Conservation (phyloP, 129 eudicot species). For the carrot (Daucus carota) region DNA sequence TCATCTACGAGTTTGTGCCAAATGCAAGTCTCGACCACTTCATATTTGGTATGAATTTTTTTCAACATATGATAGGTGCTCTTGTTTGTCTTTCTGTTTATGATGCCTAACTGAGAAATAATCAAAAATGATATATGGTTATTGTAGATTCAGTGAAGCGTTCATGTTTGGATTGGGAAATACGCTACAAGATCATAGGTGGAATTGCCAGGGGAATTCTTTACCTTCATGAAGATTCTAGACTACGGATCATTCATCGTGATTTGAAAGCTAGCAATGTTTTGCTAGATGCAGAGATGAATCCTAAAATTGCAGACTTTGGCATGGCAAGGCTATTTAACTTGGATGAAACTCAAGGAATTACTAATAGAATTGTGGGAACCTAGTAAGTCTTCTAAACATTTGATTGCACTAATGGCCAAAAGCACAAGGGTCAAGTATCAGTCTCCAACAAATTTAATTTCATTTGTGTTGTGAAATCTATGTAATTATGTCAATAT, state of each 20-base stretch:
- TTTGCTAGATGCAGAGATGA: slow-evolving; percentile 6
- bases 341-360: neutral
- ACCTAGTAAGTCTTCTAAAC: neutral
- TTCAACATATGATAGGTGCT: neutral
- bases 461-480: neutral
- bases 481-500: neutral
- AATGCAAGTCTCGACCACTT: slow-evolving; percentile 1
- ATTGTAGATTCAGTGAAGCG: neutral
- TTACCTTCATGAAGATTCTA: slow-evolving; percentile 3
- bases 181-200: neutral
- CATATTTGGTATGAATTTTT: neutral
- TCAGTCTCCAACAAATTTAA: neutral
- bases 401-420: neutral
- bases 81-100: no score
- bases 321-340: neutral
- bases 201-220: slow-evolving; percentile 14
- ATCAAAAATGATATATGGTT: neutral
- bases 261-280: slow-evolving; percentile 2
- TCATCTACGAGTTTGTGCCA: neutral
- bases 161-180: slow-evolving; percentile 12
- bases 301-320: slow-evolving; percentile 19
- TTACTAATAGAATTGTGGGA: neutral
- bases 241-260: neutral
- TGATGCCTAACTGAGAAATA: neutral
- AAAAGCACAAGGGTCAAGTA: neutral